Base-by-base conservation (phyloP, 306 rosid genomes). In the Trifolium repens region DNA sequence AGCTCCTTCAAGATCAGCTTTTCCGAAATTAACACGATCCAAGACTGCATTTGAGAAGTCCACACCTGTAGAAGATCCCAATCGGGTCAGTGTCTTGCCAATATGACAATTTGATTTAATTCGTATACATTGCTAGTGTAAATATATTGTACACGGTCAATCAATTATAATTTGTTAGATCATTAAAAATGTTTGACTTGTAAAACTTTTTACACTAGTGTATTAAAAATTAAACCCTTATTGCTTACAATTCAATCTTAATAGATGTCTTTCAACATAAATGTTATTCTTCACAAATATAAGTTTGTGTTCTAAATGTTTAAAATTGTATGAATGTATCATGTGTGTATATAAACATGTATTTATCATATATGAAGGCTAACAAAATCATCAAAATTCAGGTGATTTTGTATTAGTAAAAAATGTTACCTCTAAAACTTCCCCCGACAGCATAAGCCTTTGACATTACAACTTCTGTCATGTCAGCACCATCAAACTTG, bases 401-500 rank as follows among this genome's bases (percentile, higher is more conserved):
- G 59, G 40, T 39, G 11, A 40, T 75, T 62, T 43, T 46, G 72
- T 37, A 72, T 35, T 47, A 71, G 68, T 22, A 42, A 71, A 40
- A 70, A 39, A 16, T n/a, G 70, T 72, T 89, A 91, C 98, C 96
- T 85, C 82, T 87, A 84, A 94, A 94, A 89, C 97, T 94, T 74
- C 88, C 96, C 65, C 91, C 89, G 54, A 70, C 98, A 15, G 98
- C 97, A 71, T 91, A 94, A 52, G 97, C 98, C 84, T 91, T 94
- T 11, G 98, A 94, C 98, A 94, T 94, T 42, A 94, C 88, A 53
- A 94, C 98, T 83, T 94, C 98, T 32, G 96, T 0, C 96, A 94
- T 90, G 90, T 94, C 97, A 9, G 98, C 98, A 54, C 98, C 97
- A 78, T 94, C 97, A 76, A 94, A 94, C 88, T 89, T 94, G 9